A percentile compares a stretch with the other conserved stretches of the same genome.
Evolutionary conservation across 352 stramenopile genomes (phyloP).

Genomic region (Thalassiosira oceanica): DNA sequence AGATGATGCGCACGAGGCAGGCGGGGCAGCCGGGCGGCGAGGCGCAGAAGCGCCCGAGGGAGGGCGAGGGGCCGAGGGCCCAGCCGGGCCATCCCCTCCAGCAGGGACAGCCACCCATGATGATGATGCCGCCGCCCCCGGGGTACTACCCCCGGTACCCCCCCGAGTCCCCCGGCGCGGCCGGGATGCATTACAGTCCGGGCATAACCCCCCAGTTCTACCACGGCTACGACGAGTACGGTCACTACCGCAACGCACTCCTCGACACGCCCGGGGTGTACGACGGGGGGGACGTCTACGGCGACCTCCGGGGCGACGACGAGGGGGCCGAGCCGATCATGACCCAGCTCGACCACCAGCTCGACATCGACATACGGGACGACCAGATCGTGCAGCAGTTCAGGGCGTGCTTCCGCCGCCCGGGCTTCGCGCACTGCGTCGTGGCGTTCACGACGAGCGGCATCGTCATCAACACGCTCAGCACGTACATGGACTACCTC

Average conservation of each 20-base stretch:
- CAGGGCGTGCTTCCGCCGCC: conserved; percentile 58
- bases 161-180: not conserved
- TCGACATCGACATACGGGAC: conserved; percentile 69
- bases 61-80: too few species aligned
- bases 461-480: conserved; percentile 78
- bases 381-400: conserved; percentile 67
- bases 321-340: conserved; percentile 61
- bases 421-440: conserved; percentile 71
- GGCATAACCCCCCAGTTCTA: not conserved
- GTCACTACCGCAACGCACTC: not conserved
- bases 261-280: not conserved
- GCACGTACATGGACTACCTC: conserved; percentile 78
- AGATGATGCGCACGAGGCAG: too few species aligned
- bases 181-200: not conserved
- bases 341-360: conserved; percentile 55
- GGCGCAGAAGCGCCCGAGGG: too few species aligned
- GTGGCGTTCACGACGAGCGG: conserved; percentile 64
- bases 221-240: not conserved
- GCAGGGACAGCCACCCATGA: too few species aligned
- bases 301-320: conserved; percentile 28
- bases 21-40: too few species aligned
- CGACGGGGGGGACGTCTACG: conserved; percentile 10
- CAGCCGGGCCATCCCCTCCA: too few species aligned
- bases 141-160: too few species aligned
- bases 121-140: too few species aligned